Evolutionary conservation across 2,329 filamentous ascomycete species (phyloP), one percentile per base, ranked within the genome.

Genomic region (Aspergillus novoparasiticus): DNA sequence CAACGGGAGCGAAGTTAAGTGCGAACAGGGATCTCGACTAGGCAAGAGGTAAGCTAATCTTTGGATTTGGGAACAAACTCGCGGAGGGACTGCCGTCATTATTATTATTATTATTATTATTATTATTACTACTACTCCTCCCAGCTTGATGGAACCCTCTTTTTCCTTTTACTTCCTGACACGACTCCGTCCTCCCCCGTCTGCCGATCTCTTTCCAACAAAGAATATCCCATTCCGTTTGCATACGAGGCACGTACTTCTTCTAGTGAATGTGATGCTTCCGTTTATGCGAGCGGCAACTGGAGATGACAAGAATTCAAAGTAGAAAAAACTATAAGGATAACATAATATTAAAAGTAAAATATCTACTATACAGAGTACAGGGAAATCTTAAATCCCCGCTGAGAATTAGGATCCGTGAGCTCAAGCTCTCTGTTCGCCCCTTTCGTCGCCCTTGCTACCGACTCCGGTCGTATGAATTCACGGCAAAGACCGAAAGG

Each of bases 1-100:
- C 30, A 26, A 56, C 58, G 41, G 58, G 51, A 60, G 30, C 36
- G 43, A 53, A 41, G 58, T 53, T 43, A 62, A 58, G 54, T 14
- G 34, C 12, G 26, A 26, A 62, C 61, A 66, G 58, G 58, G 60
- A 63, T 61, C 26, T 23, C 50, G 57, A 61, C 61, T 58, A 65
- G 51, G 58, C 45, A 58, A 53, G 30, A 65, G 36, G 51, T 45
- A 56, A 55, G 32, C 56, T 48, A 58, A 16, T 34, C 51, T 36
- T 34, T 55, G 32, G 48, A 53, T 28, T 48, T 21, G 45, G 12
- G 12, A 26, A 28, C 26, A 28, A 28, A n/a, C 46, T 59, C 55
- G 56, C 50, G 57, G 57, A 59, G 23, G 23, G 28, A 32, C 28
- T 58, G 16, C 46, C 57, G 36, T 59, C 57, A 53, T 30, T 28